Percentiles rank a stretch among this genome's conserved stretches.
phyloP scores from a whole-genome alignment of 2,329 filamentous ascomycete species.

The Fusarium staphyleae region DNA sequence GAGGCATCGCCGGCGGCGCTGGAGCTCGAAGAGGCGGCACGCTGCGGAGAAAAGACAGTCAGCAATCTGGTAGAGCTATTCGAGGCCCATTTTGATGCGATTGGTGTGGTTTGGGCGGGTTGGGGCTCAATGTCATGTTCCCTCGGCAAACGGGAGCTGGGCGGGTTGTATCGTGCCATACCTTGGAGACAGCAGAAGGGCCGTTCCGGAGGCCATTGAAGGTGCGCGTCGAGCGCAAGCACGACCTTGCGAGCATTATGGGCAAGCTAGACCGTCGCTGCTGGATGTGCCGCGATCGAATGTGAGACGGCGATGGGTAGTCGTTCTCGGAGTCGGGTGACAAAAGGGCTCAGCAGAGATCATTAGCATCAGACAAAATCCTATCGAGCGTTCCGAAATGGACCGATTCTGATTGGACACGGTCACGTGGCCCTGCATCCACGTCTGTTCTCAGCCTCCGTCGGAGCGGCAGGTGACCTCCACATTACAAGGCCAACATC shows the following conservation, averaged over 20 bases:
- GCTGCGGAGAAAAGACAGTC: slow-evolving; percentile 54
- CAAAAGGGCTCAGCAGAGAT: slow-evolving; percentile 51
- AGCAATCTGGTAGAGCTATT: slow-evolving; percentile 45
- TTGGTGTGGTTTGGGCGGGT: slow-evolving; percentile 40
- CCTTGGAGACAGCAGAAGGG: slow-evolving; percentile 76
- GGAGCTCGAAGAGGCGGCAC: slow-evolving; percentile 76
- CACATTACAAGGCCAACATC: slow-evolving; percentile 5
- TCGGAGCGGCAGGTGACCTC: slow-evolving; percentile 30
- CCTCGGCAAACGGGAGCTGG: slow-evolving; percentile 47
- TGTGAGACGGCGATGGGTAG: slow-evolving; percentile 47
- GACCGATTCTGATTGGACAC: slow-evolving; percentile 51
- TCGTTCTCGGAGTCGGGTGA: slow-evolving; percentile 49
- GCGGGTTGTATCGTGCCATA: slow-evolving; percentile 58
- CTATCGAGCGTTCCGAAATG: slow-evolving; percentile 54
- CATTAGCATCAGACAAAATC: slow-evolving; percentile 50
- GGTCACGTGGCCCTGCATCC: slow-evolving; percentile 45
- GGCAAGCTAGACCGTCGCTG: slow-evolving; percentile 52
- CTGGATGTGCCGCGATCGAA: slow-evolving; percentile 48
- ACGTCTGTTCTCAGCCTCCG: slow-evolving; percentile 30
- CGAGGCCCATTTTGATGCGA: slow-evolving; percentile 36
- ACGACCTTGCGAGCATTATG: slow-evolving; percentile 93
- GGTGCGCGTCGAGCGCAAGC: slow-evolving; percentile 86
- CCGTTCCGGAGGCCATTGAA: slow-evolving; percentile 79
- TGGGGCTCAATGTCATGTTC: slow-evolving; percentile 40
- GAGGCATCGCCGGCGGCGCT: slow-evolving; percentile 73